Evolutionary conservation across 805 yeast genomes (phyloP).

Genomic region (Kodamaea laetipori): DNA sequence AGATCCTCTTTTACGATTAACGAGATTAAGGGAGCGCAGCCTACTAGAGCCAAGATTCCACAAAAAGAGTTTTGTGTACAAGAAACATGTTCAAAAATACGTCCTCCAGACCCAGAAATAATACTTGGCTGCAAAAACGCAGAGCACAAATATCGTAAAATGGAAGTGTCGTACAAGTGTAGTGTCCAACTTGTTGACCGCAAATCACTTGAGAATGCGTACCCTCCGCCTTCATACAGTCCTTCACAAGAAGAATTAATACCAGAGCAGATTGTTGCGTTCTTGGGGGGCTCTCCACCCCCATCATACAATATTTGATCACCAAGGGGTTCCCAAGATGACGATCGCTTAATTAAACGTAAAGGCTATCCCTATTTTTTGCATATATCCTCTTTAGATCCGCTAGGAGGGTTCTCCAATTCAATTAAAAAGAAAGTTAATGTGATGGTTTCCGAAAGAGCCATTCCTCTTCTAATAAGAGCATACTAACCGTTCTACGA

Average conservation of each 20-base stretch:
- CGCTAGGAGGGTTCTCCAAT: too few relatives aligned
- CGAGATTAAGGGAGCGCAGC: background rate
- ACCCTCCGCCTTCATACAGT: background rate
- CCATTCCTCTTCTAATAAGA: too few relatives aligned
- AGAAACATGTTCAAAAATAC: background rate
- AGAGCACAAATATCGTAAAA: background rate
- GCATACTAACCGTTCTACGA: too few relatives aligned
- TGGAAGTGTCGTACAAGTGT: conserved; percentile 1
- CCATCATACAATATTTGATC: too few relatives aligned
- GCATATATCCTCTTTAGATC: too few relatives aligned
- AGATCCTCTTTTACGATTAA: background rate
- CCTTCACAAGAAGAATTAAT: background rate
- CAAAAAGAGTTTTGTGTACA: background rate
- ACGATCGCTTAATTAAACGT: too few relatives aligned
- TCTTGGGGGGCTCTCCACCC: background rate
- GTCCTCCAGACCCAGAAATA: background rate
- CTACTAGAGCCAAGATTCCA: background rate
- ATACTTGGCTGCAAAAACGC: too few relatives aligned
- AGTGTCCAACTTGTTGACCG: background rate
- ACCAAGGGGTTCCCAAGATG: too few relatives aligned
- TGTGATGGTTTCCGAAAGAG: too few relatives aligned
- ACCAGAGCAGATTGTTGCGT: background rate
- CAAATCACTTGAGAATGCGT: background rate
- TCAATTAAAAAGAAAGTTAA: too few relatives aligned
- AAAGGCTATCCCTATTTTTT: too few relatives aligned